Evolutionary conservation across 2,329 filamentous ascomycete species (phyloP).

Genomic region (Claviceps monticola): DNA sequence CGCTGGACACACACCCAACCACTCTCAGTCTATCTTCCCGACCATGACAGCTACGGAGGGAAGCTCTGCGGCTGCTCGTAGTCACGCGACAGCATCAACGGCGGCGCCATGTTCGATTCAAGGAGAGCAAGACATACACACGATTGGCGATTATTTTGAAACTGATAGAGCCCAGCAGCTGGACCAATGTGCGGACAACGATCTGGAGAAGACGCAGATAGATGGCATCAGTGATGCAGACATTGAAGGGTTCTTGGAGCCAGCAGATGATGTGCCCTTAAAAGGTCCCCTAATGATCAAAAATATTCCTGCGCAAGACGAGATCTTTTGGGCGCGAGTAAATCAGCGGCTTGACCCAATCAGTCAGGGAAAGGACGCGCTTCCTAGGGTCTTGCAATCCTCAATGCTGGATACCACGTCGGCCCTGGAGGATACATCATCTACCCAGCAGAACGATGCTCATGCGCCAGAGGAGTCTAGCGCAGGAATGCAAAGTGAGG

Average conservation of each 20-base stretch:
- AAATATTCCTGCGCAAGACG: conserved; percentile 42
- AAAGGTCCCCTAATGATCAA: conserved; percentile 39
- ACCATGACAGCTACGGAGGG: conserved; percentile 28
- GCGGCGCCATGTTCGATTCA: conserved; percentile 7
- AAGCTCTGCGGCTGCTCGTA: conserved; percentile 14
- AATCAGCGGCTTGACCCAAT: conserved; percentile 38
- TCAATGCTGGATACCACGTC: conserved; percentile 3
- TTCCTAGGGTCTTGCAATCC: conserved; percentile 28
- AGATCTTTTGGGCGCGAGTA: conserved; percentile 36
- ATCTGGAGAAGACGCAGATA: neutral
- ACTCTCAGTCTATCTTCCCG: conserved; percentile 39
- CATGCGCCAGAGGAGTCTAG: conserved; percentile 10
- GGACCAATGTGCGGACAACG: neutral
- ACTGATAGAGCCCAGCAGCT: neutral
- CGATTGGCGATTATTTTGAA: neutral
- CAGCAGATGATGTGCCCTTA: conserved; percentile 30
- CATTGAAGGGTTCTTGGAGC: conserved; percentile 20
- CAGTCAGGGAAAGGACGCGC: conserved; percentile 29
- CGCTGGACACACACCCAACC: conserved; percentile 49
- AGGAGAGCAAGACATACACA: neutral
- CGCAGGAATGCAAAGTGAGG: conserved; percentile 9
- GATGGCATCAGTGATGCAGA: conserved; percentile 4
- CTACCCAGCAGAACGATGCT: conserved; percentile 6
- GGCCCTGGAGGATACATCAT: neutral
- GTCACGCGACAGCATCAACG: conserved; percentile 17